These are phyloP conservation scores for Sordaria brevicollis DNA, from an alignment of 495 filamentous ascomycete species.

Conservation along the genomic window DNA sequence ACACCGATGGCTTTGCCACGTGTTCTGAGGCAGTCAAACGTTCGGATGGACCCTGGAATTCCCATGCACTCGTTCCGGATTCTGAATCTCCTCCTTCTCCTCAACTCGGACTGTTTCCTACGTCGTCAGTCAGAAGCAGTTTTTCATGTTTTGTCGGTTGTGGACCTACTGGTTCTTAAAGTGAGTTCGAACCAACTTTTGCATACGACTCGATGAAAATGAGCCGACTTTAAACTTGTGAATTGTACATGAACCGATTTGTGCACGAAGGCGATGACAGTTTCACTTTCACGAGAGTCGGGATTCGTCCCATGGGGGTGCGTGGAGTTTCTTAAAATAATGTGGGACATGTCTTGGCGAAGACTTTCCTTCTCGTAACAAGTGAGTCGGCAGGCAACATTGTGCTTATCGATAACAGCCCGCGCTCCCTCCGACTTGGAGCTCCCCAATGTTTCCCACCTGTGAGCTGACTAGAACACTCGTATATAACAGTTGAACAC, in stretches of 20 bases:
- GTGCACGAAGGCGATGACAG: neutral
- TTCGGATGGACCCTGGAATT: neutral
- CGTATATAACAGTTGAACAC: neutral
- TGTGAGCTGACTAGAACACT: neutral
- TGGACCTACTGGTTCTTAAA: neutral
- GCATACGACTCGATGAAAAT: neutral
- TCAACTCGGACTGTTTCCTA: neutral
- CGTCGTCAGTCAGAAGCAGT: neutral
- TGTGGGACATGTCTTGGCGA: constrained; percentile 1
- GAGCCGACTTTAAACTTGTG: neutral
- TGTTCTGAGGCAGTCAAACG: neutral
- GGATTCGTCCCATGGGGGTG: neutral
- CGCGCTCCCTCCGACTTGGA: neutral
- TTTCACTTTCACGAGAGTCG: neutral
- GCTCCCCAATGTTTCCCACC: neutral
- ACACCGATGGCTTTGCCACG: neutral
- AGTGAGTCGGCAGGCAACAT: neutral
- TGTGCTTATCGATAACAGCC: neutral
- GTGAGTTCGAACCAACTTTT: neutral
- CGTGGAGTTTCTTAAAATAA: neutral
- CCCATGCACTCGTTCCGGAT: neutral
- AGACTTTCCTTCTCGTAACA: neutral
- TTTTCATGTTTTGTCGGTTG: neutral
- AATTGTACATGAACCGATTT: neutral
- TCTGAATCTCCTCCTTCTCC: neutral